These are phyloP conservation scores for Daedaleopsis sinensis DNA, from an alignment of 768 basidiomycete species.

Conservation along the genomic window DNA sequence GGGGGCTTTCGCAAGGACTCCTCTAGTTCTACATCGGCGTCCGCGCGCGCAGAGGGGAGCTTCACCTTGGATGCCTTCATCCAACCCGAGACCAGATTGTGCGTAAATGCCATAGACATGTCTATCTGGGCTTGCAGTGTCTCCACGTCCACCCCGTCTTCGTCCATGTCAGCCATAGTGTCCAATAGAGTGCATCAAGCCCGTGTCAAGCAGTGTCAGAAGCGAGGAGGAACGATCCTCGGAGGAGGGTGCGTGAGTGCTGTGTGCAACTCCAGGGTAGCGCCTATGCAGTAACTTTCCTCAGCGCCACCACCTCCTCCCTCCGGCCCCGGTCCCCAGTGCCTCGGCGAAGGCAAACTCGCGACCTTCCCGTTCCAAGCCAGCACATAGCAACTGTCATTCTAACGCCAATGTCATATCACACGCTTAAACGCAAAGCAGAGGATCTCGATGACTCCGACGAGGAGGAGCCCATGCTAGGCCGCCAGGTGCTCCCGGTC, in stretches of 20 bases:
- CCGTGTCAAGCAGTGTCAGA: not conserved
- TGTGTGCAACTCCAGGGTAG: not conserved
- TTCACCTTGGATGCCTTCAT: slow-evolving; percentile 51
- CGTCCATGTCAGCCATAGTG: slow-evolving; percentile 38
- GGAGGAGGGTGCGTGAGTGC: not conserved
- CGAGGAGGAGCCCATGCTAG: slow-evolving; percentile 63
- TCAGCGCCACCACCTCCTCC: not conserved
- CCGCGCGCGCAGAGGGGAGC: slow-evolving; percentile 23
- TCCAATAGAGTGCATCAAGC: not conserved
- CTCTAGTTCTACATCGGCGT: slow-evolving; percentile 53
- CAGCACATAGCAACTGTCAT: not conserved
- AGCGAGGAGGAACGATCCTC: not conserved
- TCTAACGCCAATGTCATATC: slow-evolving; percentile 11
- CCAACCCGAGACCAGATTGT: slow-evolving; percentile 78
- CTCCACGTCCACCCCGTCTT: slow-evolving; percentile 66
- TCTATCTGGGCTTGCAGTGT: slow-evolving; percentile 83
- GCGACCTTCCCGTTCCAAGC: not conserved
- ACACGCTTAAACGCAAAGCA: slow-evolving; percentile 55
- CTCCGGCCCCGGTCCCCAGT: not conserved
- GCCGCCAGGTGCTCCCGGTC: slow-evolving; percentile 79
- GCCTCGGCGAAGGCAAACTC: not conserved
- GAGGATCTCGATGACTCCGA: slow-evolving; percentile 53
- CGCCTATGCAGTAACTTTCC: not conserved
- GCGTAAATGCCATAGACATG: slow-evolving; percentile 75
- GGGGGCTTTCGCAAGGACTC: slow-evolving; percentile 71